Percentiles rank a stretch among this genome's conserved stretches.
phyloP scores from a whole-genome alignment of 2,329 filamentous ascomycete genomes.

The Penicillium sp. region DNA sequence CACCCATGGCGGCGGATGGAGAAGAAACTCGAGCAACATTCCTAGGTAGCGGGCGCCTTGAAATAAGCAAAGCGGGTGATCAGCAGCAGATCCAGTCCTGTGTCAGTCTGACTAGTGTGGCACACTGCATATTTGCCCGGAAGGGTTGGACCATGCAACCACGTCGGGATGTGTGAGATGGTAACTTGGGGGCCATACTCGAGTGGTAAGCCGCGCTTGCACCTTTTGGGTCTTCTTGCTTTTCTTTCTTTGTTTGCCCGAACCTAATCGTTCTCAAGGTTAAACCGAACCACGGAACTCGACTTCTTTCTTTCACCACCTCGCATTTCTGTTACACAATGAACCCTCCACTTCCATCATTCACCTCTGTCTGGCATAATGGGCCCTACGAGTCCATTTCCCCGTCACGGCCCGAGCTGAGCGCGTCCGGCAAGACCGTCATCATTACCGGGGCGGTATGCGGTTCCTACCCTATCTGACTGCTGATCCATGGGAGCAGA shows the following conservation, averaged over 20 bases:
- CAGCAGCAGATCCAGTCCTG: neutral
- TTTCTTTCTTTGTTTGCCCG: neutral
- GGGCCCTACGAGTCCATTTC: slow-evolving; percentile 32
- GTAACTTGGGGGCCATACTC: neutral
- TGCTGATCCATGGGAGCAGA: neutral
- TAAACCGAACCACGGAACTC: neutral
- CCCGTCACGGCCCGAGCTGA: slow-evolving; percentile 24
- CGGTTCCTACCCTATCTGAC: neutral
- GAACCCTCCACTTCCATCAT: slow-evolving; percentile 48
- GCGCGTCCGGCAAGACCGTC: slow-evolving; percentile 23
- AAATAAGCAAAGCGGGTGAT: neutral
- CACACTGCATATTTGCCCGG: neutral
- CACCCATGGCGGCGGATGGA: slow-evolving; percentile 2
- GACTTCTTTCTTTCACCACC: neutral
- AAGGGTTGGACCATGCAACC: neutral
- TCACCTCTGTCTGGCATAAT: slow-evolving; percentile 32
- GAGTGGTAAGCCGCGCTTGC: no score
- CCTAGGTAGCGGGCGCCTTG: neutral
- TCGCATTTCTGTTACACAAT: slow-evolving; percentile 32
- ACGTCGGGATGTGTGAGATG: neutral
- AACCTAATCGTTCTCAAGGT: neutral
- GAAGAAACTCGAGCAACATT: neutral
- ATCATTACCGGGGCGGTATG: slow-evolving; percentile 25
- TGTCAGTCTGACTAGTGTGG: neutral
- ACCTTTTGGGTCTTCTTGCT: neutral